Evolutionary conservation across 2,329 filamentous ascomycete genomes (phyloP), one percentile per base, ranked within the genome.

Genomic region (Sordariomycetes sp.): DNA sequence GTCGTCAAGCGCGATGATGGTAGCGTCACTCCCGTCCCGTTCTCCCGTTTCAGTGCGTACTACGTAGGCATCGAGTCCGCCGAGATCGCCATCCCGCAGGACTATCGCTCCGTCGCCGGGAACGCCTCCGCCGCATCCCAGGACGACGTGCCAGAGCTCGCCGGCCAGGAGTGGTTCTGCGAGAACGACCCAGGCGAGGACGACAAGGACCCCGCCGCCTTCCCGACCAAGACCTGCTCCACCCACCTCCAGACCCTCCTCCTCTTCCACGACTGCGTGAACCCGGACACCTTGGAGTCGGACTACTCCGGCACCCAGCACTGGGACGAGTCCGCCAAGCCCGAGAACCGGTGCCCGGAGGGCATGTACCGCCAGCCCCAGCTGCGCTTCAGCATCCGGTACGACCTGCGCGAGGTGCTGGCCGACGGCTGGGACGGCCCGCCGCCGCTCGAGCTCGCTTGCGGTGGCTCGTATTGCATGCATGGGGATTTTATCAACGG

Each of bases 401-500:
- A 76, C 64, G 76, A 78, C 59, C 64, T 76, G 6, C 71, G 74
- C 58, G 71, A 71, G 53, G 66, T 65, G 1, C 63, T 78, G 3
- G 73, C 76, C 3, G 66, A 72, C 51, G 75, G 76, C 22, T 78
- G 75, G 76, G 68, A 60, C 40, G 75, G 76, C 50, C 66, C 65
- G 0, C 70, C 75, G 1, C 76, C 76, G 0, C 62, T 77, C 24
- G 70, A 76, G 66, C 69, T 77, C 0, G 68, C 75, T 0, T 75
- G 70, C 59, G 73, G 71, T 0, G 7, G 7, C 10, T 18, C 40
- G 40, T 76, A 68, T 63, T 74, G 72, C 68, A 68, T 66, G 3
- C 75, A 78, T 61, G 74, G 75, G 3, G 76, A 78, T 62, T 77
- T 78, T 56, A 75, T 78, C 64, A 77, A 77, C 46, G 76, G 70